Evolutionary conservation across 805 yeast species (phyloP).

Genomic region (Metschnikowia cubensis): DNA sequence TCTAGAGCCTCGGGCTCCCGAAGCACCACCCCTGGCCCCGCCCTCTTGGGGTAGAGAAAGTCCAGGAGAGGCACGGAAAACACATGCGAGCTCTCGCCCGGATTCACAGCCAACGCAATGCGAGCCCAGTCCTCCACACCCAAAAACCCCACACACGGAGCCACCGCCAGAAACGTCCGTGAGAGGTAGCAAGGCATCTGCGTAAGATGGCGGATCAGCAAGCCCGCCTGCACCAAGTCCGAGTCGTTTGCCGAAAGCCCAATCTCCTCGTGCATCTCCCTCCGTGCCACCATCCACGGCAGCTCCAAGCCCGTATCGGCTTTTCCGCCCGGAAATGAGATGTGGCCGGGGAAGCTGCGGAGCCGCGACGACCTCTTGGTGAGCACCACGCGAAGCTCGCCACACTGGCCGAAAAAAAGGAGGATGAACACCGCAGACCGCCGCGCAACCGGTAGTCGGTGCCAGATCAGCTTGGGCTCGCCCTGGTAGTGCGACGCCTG

Average conservation of each 20-base stretch:
- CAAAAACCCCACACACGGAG: slow-evolving; percentile 72
- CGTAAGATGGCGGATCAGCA: slow-evolving; percentile 56
- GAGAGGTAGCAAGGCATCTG: slow-evolving; percentile 77
- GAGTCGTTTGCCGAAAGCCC: slow-evolving; percentile 56
- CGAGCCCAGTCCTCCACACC: slow-evolving; percentile 27
- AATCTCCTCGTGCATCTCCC: slow-evolving; percentile 87
- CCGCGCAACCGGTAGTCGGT: slow-evolving; percentile 56
- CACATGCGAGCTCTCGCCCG: slow-evolving; percentile 71
- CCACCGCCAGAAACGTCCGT: slow-evolving; percentile 75
- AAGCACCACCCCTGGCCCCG: slow-evolving; percentile 19
- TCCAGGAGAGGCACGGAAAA: slow-evolving; percentile 70
- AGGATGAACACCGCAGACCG: slow-evolving; percentile 78
- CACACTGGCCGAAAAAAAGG: slow-evolving; percentile 65
- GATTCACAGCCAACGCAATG: slow-evolving; percentile 52
- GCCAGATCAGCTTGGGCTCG: slow-evolving; percentile 49
- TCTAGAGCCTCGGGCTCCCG: slow-evolving; percentile 29
- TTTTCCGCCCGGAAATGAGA: slow-evolving; percentile 91
- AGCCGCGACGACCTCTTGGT: slow-evolving; percentile 73
- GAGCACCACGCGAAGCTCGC: slow-evolving; percentile 72
- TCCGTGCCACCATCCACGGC: slow-evolving; percentile 68
- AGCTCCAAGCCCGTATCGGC: slow-evolving; percentile 66
- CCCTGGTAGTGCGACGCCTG: slow-evolving; percentile 28
- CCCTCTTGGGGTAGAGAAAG: slow-evolving; percentile 36
- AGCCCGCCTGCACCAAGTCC: slow-evolving; percentile 45
- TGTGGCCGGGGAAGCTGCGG: slow-evolving; percentile 80